Base-by-base conservation (phyloP, 2,329 filamentous ascomycete species). In the Fusarium globosum region DNA sequence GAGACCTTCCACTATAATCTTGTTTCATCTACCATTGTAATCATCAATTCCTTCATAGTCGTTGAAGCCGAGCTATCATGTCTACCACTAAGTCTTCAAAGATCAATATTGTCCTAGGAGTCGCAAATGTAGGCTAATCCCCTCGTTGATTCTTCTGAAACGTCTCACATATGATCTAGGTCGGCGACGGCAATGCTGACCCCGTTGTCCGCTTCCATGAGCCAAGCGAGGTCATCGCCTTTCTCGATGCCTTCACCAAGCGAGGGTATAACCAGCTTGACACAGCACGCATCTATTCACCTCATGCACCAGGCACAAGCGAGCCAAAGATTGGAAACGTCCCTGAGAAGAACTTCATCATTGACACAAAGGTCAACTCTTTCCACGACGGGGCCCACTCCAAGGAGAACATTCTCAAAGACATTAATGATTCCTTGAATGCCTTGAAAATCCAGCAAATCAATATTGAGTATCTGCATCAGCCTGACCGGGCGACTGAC, bases 1-100 rank as follows among this genome's bases (percentile, higher is more conserved):
- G 2, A 28, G 0, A 8, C 7, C 1, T 18, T 39, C 6, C 2
- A n/a, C 6, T 13, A 2, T 7, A 39, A 39, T 8, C 6, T 16
- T 6, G 0, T 7, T 21, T 5, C 2, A 7, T 9, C 10, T n/a
- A n/a, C n/a, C n/a, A n/a, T n/a, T n/a, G n/a, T n/a, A n/a, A 21
- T 21, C n/a, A 21, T 12, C 7, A 38, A 21, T 7, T 4, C 4
- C 2, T 28, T 28, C 5, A 16, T 21, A 16, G 2, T 21, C 3
- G 4, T 6, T 21, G 2, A 16, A 7, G 1, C 4, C 2, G 3
- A 53, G 35, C 23, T 53, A 12, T 7, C 11, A 53, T 55, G 51
- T 55, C 51, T 16, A 18, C 8, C 14, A 13, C 35, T 10, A 41
- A 28, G 20, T 5, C 18, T 2, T 18, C 51, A n/a, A 28, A 55